Evolutionary conservation across 371 early-diverging fungal genomes (phyloP), one percentile per base, ranked within the genome.

Genomic region (Zopfochytrium polystomum): DNA sequence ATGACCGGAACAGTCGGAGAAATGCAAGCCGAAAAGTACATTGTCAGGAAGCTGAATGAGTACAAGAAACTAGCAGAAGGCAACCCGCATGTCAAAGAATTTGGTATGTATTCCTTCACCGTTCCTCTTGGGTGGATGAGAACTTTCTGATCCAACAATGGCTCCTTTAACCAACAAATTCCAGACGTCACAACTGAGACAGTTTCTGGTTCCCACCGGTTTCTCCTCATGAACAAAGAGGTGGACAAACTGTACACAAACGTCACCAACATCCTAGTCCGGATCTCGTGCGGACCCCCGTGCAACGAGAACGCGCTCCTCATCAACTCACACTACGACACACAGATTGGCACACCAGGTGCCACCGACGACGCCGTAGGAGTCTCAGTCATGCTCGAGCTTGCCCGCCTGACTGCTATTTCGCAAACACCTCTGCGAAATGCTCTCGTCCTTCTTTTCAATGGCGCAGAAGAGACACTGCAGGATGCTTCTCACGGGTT

Each of bases 401-500:
- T 84, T 50, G 77, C 87, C 35, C 86, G 88, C 27, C 71, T 87
- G 4, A 52, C 87, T 47, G 78, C 81, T 35, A n/a, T n/a, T n/a
- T 75, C 70, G 55, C 67, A 76, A n/a, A 67, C 75, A 35, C 64
- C 74, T 0, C n/a, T 65, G 73, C 75, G 69, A 84, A 70, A 75
- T 34, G 27, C 60, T 26, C 35, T 61, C 23, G 54, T 70, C 22
- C 61, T 78, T 77, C 79, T 90, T 63, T 90, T 86, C 68, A 90
- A 90, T 68, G 90, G 90, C 42, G 90, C 88, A 3, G 90, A 90
- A 63, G 90, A 90, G 66, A 79, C 85, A 0, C 66, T 88, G 11
- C 88, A 90, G 64, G 90, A 90, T 72, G 90, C 85, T 5, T 83
- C 86, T 2, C 86, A 87, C 63, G 84, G 83, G 5, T 90, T 89